A percentile compares a stretch with the other conserved stretches of the same genome.
Conservation (phyloP, 305 asterid genomes). For the Ilex paraguariensis region DNA sequence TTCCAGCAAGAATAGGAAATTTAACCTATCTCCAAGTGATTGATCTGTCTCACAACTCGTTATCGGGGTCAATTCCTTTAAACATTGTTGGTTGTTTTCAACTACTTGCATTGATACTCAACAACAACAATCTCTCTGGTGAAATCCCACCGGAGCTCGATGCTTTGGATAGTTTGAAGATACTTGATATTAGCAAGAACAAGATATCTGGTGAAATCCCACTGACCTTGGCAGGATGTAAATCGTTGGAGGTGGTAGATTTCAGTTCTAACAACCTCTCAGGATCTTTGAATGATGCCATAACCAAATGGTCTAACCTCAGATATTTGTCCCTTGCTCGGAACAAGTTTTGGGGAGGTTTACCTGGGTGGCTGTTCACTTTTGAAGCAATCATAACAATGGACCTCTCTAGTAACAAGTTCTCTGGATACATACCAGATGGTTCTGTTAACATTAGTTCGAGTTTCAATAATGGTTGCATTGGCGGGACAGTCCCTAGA, state of each 20-base stretch:
- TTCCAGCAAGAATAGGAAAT: conserved; percentile 70
- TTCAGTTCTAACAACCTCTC: conserved; percentile 65
- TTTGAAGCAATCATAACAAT: conserved; percentile 50
- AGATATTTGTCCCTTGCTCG: conserved; percentile 58
- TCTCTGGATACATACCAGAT: conserved; percentile 66
- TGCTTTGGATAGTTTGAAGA: conserved; percentile 72
- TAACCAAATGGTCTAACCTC: conserved; percentile 67
- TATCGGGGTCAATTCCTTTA: conserved; percentile 62
- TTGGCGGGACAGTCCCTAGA: conserved; percentile 9
- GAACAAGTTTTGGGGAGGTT: conserved; percentile 58
- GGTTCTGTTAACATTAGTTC: conserved; percentile 48
- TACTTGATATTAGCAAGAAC: conserved; percentile 57
- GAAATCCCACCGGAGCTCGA: conserved; percentile 79
- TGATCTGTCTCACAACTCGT: conserved; percentile 57
- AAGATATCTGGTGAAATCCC: conserved; percentile 75
- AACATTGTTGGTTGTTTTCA: conserved; percentile 78
- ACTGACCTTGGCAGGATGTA: conserved; percentile 75
- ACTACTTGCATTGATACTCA: conserved; percentile 54
- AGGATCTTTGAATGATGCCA: conserved; percentile 57
- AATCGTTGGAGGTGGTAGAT: conserved; percentile 74
- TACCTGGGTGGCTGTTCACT: conserved; percentile 77
- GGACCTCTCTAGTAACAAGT: conserved; percentile 64
- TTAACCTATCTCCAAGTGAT: conserved; percentile 68
- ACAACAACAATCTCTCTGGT: conserved; percentile 69
- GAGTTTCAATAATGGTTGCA: conserved; percentile 32